phyloP scores from a whole-genome alignment of 305 asterid genomes.

The Petunia hybrid region DNA sequence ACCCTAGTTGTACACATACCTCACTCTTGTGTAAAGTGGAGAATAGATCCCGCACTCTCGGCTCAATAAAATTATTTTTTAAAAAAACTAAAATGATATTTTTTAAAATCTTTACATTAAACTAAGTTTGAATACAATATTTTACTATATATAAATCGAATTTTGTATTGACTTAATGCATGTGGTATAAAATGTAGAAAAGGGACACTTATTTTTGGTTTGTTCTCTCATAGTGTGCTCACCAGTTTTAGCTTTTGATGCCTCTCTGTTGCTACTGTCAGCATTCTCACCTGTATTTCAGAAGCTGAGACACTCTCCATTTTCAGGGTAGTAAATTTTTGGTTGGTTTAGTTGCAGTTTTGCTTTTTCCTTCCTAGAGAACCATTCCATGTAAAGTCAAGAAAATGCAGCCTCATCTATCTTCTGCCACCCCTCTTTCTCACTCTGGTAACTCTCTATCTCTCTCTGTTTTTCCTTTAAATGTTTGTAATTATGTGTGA shows the following conservation, averaged over 20 bases:
- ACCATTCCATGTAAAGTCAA: conserved; percentile 34
- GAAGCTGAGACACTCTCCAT: not conserved
- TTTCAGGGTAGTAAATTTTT: conserved; percentile 3
- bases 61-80: no score
- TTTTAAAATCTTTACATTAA: no score
- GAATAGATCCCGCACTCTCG: no score
- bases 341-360: conserved; percentile 25
- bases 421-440: conserved; percentile 37
- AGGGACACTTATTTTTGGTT: not conserved
- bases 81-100: no score
- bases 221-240: conserved; percentile 16
- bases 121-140: no score
- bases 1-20: no score
- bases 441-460: conserved; percentile 31
- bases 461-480: not conserved
- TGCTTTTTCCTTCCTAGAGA: not conserved
- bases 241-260: not conserved
- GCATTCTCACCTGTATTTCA: conserved; percentile 28
- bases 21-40: no score
- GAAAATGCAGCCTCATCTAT: conserved; percentile 53
- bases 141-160: not conserved
- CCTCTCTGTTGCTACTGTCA: conserved; percentile 19
- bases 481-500: not conserved
- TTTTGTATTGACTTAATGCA: not conserved
- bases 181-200: not conserved